A percentile compares a stretch with the other conserved stretches of the same genome.
phyloP scores from a whole-genome alignment of 306 rosid species.

The Acacia acuminata region DNA sequence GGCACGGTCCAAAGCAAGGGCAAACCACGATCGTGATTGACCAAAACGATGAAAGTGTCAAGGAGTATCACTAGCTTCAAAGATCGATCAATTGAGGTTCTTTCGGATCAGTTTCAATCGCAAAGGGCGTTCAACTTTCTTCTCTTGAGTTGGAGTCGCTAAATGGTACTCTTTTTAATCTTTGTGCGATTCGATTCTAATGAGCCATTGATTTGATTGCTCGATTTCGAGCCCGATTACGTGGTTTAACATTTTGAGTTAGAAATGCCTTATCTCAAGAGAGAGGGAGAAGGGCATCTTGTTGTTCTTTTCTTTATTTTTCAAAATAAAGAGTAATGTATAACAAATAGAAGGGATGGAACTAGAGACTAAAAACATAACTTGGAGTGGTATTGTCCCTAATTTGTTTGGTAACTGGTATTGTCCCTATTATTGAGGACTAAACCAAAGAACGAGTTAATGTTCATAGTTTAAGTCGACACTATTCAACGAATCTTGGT shows the following conservation, averaged over 20 bases:
- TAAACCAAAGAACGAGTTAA: not conserved
- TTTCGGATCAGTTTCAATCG: conserved; percentile 62
- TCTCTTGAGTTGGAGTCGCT: conserved; percentile 74
- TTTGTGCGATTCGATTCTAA: not conserved
- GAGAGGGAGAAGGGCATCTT: not conserved
- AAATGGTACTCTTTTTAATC: conserved; percentile 40
- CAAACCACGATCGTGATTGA: not conserved
- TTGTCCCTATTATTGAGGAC: too few relatives aligned
- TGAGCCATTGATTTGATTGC: not conserved
- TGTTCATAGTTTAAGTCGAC: not conserved
- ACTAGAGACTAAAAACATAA: too few relatives aligned
- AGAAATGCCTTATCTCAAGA: not conserved
- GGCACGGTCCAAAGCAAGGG: not conserved
- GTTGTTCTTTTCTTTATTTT: not conserved
- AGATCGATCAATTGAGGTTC: conserved; percentile 47
- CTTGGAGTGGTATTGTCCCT: too few relatives aligned
- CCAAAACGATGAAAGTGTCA: not conserved
- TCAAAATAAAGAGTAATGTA: not conserved
- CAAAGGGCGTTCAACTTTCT: conserved; percentile 59
- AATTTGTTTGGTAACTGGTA: too few relatives aligned
- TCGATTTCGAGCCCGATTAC: not conserved
- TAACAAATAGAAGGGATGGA: not conserved
- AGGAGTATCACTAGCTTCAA: conserved; percentile 13
- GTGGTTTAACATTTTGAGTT: not conserved
- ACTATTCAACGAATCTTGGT: too few relatives aligned